Percentiles rank a stretch among this genome's conserved stretches.
phyloP scores from a whole-genome alignment of 2,329 filamentous ascomycete genomes.

The Trichoderma guizhouense region DNA sequence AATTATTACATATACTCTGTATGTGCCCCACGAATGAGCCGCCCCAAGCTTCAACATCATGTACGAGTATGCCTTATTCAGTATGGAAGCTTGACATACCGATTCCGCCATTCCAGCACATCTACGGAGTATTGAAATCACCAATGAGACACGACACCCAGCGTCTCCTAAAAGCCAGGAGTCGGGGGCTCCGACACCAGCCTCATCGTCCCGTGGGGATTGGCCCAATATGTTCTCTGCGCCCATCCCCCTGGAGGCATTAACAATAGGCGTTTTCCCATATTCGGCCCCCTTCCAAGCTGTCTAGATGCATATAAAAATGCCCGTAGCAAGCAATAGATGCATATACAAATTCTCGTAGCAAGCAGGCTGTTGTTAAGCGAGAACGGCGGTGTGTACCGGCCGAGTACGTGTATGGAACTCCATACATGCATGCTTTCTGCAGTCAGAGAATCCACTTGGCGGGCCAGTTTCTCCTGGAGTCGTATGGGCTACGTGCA shows the following conservation, averaged over 20 bases:
- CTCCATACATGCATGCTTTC: slow-evolving; percentile 1
- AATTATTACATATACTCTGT: not conserved
- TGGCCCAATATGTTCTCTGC: not conserved
- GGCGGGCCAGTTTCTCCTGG: slow-evolving; percentile 8
- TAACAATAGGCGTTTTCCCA: not conserved
- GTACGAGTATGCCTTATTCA: not conserved
- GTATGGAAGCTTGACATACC: not conserved
- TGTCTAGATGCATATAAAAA: not conserved
- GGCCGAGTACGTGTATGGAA: not conserved
- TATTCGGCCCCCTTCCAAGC: not conserved
- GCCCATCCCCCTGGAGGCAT: not conserved
- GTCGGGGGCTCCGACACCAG: not conserved
- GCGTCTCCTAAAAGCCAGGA: not conserved
- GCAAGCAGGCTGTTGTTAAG: not conserved
- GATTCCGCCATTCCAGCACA: not conserved
- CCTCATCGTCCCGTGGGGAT: not conserved
- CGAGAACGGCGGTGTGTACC: slow-evolving; percentile 8
- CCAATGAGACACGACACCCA: not conserved
- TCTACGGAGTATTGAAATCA: not conserved
- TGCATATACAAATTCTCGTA: not conserved
- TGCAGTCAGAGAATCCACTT: slow-evolving; percentile 7
- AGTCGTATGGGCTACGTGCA: not conserved
- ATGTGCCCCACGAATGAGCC: not conserved
- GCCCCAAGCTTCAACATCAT: not conserved
- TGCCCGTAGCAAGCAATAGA: not conserved